These are phyloP conservation scores for Tricholoma matsutake DNA, from an alignment of 768 basidiomycete species.

Conservation along the genomic window DNA sequence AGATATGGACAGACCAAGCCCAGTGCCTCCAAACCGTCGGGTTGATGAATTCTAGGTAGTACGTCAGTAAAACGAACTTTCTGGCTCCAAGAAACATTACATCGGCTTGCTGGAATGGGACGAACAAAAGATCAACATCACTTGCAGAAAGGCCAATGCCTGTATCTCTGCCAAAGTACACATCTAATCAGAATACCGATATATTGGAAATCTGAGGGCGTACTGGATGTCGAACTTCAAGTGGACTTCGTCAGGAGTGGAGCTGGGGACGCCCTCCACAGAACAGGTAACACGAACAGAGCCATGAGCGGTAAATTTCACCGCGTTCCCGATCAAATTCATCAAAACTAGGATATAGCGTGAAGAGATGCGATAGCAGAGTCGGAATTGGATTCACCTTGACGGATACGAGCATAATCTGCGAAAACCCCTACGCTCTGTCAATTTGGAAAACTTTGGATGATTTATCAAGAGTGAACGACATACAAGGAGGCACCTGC, in stretches of 20 bases:
- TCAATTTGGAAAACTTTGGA: neutral
- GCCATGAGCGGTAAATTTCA: conserved; percentile 68
- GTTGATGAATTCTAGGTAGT: conserved; percentile 60
- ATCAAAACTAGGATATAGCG: conserved; percentile 50
- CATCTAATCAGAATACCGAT: conserved; percentile 3
- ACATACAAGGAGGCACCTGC: conserved; percentile 61
- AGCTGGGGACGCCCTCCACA: conserved; percentile 37
- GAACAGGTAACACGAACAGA: conserved; percentile 62
- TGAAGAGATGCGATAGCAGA: neutral
- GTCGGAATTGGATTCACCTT: conserved; percentile 40
- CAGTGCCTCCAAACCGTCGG: conserved; percentile 75
- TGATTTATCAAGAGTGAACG: neutral
- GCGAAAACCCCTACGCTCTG: conserved; percentile 55
- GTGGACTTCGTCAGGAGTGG: conserved; percentile 41
- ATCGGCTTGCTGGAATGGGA: conserved; percentile 77
- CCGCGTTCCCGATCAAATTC: conserved; percentile 76
- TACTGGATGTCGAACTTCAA: conserved; percentile 69
- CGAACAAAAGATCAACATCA: conserved; percentile 65
- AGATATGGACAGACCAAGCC: conserved; percentile 71
- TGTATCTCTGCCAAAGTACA: conserved; percentile 47
- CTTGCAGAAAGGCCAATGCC: conserved; percentile 68
- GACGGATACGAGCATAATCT: conserved; percentile 71
- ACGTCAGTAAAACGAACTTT: neutral
- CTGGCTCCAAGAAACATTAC: conserved; percentile 21
- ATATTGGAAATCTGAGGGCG: conserved; percentile 7